Evolutionary conservation across 345 rosid species (phyloP).

Genomic region (Mangifera indica): DNA sequence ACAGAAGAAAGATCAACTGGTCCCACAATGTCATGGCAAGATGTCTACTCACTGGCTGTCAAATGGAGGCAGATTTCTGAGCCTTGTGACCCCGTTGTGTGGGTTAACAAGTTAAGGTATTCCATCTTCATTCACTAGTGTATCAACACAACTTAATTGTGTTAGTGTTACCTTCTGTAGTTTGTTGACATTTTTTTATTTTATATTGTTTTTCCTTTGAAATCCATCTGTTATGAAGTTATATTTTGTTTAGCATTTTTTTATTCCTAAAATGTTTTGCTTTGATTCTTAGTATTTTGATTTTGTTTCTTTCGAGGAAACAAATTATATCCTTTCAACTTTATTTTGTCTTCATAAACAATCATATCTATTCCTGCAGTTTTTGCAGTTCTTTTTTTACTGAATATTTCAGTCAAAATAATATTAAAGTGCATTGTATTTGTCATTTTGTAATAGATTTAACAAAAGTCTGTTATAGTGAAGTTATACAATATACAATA

Average conservation of each 20-base stretch:
- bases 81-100: constrained; percentile 98
- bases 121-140: neutral
- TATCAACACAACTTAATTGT: constrained; percentile 12
- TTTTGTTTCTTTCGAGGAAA: neutral
- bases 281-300: neutral
- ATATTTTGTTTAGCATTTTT: neutral
- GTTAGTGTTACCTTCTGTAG: constrained; percentile 1
- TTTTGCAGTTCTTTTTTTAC: neutral
- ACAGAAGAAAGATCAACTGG: constrained; percentile 64
- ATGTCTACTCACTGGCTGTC: constrained; percentile 77
- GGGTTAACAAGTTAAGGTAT: constrained; percentile 93
- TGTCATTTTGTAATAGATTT: neutral
- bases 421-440: neutral
- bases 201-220: neutral
- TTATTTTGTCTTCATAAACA: neutral
- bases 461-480: neutral
- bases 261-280: neutral
- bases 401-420: neutral
- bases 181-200: neutral
- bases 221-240: constrained; percentile 3
- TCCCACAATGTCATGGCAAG: constrained; percentile 73
- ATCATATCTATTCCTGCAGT: neutral
- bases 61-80: constrained; percentile 99
- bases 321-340: neutral
- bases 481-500: neutral